Evolutionary conservation across 139 green algal genomes (phyloP).

Genomic region (Diplosphaera chodatii): DNA sequence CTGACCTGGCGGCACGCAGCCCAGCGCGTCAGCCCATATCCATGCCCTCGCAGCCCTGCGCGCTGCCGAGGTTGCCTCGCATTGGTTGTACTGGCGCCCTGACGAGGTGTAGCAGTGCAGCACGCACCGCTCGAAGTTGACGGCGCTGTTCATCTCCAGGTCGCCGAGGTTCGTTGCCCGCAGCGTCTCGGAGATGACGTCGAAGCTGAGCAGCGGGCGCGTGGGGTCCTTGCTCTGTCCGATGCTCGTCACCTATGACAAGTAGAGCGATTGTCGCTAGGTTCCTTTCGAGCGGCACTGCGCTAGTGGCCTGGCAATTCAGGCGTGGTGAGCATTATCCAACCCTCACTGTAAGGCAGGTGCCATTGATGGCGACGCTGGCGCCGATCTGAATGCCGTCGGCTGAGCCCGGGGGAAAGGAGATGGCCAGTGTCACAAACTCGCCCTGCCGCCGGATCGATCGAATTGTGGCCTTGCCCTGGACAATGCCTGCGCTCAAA

Average conservation of each 20-base stretch:
- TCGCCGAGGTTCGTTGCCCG: conserved; percentile 77
- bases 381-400: conserved; percentile 65
- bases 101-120: too few species aligned
- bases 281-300: too few species aligned
- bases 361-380: conserved; percentile 90
- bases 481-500: conserved; percentile 80
- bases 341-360: conserved; percentile 78
- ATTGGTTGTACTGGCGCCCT: too few species aligned
- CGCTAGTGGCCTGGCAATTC: too few species aligned
- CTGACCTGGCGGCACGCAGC: too few species aligned
- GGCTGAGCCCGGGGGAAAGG: conserved; percentile 52
- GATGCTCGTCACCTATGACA: neutral
- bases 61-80: too few species aligned
- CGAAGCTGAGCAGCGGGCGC: conserved; percentile 45
- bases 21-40: too few species aligned
- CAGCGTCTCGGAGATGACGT: conserved; percentile 92
- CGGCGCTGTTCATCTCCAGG: conserved; percentile 40
- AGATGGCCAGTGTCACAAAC: conserved; percentile 59
- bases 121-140: conserved; percentile 80
- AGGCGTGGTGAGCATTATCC: too few species aligned
- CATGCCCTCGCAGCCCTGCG: too few species aligned
- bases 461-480: conserved; percentile 64
- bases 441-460: conserved; percentile 42
- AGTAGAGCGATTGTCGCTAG: too few species aligned
- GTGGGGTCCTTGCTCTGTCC: neutral